Conservation (phyloP, 257 asterid species). For the Echites panduratus region DNA sequence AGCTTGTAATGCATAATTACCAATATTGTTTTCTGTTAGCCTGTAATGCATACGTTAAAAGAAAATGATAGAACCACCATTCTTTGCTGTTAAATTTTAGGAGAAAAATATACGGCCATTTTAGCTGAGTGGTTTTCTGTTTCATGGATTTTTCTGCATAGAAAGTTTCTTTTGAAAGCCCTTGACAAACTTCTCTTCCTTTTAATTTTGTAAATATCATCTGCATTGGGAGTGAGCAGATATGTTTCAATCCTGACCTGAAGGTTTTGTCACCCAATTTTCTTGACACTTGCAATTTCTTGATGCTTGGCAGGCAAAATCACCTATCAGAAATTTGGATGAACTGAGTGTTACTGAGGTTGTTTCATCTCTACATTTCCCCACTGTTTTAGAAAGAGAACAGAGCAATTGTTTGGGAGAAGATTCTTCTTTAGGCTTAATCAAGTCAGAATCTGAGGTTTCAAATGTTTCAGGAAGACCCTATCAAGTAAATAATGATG, state of each 20-base stretch:
- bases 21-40: too few species aligned
- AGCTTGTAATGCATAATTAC: not conserved
- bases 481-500: slow-evolving; percentile 27
- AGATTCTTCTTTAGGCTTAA: slow-evolving; percentile 26
- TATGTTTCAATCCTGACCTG: not conserved
- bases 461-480: slow-evolving; percentile 21
- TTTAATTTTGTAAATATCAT: not conserved
- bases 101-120: not conserved
- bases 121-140: not conserved
- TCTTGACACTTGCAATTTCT: slow-evolving; percentile 4
- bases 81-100: not conserved
- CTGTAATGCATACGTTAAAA: not conserved
- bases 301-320: slow-evolving; percentile 66
- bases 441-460: slow-evolving; percentile 30
- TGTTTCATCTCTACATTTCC: slow-evolving; percentile 60
- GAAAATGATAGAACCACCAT: not conserved
- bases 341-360: slow-evolving; percentile 73
- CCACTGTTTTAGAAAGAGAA: slow-evolving; percentile 48
- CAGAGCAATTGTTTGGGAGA: slow-evolving; percentile 27
- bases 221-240: not conserved
- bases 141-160: not conserved
- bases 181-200: not conserved
- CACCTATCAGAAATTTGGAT: slow-evolving; percentile 76
- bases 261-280: not conserved
- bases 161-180: not conserved